Evolutionary conservation across 2,329 filamentous ascomycete species (phyloP).

Genomic region (Colletotrichum australisinense): DNA sequence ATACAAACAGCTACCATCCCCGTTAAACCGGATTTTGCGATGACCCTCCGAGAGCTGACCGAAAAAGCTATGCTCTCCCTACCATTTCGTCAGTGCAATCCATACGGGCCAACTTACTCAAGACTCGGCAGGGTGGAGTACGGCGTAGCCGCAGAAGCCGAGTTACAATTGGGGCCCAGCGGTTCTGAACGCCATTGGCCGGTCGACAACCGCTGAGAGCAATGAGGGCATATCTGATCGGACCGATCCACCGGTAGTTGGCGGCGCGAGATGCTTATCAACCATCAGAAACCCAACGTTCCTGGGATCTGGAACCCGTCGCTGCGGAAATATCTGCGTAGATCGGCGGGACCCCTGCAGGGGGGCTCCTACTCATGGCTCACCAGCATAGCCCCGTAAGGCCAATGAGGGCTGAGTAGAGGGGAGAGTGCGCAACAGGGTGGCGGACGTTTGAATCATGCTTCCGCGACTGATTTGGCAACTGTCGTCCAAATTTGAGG

Average conservation of each 20-base stretch:
- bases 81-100: neutral
- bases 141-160: slow-evolving; percentile 1
- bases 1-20: neutral
- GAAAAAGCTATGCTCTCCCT: neutral
- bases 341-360: slow-evolving; percentile 4
- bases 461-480: neutral
- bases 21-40: neutral
- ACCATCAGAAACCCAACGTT: neutral
- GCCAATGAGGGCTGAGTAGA: neutral
- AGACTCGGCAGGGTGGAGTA: neutral
- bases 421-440: neutral
- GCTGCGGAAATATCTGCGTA: neutral
- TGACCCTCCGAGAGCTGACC: neutral
- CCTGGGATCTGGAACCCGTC: neutral
- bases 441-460: neutral
- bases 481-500: neutral
- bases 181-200: neutral
- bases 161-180: neutral
- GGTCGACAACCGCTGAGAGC: neutral
- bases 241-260: slow-evolving; percentile 8
- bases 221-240: neutral
- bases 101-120: neutral
- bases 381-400: neutral
- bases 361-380: neutral
- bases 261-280: neutral